Evolutionary conservation across 208 protist genomes (phyloP).

Genomic region (Trypanosoma lewisi): DNA sequence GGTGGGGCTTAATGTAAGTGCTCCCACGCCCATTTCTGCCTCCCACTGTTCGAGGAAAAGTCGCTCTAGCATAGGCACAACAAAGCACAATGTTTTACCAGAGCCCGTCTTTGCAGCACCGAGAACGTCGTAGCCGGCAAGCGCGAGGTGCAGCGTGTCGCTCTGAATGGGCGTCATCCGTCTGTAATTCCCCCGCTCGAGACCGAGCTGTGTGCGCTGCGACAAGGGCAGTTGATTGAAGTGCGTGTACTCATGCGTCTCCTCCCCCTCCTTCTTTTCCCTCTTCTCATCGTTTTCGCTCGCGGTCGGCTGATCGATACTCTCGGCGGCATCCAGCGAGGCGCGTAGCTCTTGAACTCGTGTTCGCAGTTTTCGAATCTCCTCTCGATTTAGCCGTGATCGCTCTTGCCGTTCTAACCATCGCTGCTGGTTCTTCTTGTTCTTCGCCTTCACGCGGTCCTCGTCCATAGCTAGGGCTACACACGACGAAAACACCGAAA

Average conservation of each 20-base stretch:
- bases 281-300: slow-evolving; percentile 33
- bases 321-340: slow-evolving; percentile 40
- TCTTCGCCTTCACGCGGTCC: slow-evolving; percentile 50
- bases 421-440: slow-evolving; percentile 48
- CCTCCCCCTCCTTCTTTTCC: neutral
- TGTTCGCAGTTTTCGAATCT: slow-evolving; percentile 55
- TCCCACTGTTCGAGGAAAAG: slow-evolving; percentile 92
- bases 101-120: slow-evolving; percentile 98
- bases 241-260: slow-evolving; percentile 18
- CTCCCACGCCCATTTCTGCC: slow-evolving; percentile 93
- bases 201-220: slow-evolving; percentile 86
- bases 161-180: slow-evolving; percentile 97
- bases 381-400: slow-evolving; percentile 60
- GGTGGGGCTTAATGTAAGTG: slow-evolving; percentile 97
- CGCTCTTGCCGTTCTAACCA: slow-evolving; percentile 85
- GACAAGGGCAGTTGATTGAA: slow-evolving; percentile 92
- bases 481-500: slow-evolving; percentile 27
- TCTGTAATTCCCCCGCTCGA: slow-evolving; percentile 91
- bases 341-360: slow-evolving; percentile 44
- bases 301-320: slow-evolving; percentile 42
- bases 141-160: slow-evolving; percentile 91
- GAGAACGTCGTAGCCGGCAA: slow-evolving; percentile 97
- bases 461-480: slow-evolving; percentile 30
- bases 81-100: slow-evolving; percentile 98
- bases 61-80: slow-evolving; percentile 96